These are phyloP conservation scores for Penicillium chermesinum DNA, from an alignment of 495 filamentous ascomycete genomes.

Conservation along the genomic window DNA sequence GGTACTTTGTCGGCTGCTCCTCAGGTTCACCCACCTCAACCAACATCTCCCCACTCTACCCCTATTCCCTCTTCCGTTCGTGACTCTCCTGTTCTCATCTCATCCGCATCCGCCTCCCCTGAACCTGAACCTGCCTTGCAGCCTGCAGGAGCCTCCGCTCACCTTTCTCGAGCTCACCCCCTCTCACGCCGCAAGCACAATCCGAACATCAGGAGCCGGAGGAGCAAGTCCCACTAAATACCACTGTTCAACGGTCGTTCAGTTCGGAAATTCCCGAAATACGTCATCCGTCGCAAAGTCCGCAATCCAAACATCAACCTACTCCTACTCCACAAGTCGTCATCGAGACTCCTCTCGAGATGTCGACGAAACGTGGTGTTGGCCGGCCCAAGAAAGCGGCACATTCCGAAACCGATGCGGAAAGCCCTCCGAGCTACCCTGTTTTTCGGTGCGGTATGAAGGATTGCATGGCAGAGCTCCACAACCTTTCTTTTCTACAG, in stretches of 20 bases:
- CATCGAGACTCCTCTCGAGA: slow-evolving; percentile 8
- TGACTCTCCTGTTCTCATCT: too few relatives aligned
- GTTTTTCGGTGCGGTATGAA: slow-evolving; percentile 61
- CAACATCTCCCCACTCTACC: background rate
- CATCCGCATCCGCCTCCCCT: too few relatives aligned
- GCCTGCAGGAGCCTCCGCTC: too few relatives aligned
- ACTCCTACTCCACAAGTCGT: slow-evolving; percentile 7
- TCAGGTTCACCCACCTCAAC: background rate
- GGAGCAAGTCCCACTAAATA: too few relatives aligned
- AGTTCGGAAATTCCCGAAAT: too few relatives aligned
- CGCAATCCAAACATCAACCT: background rate
- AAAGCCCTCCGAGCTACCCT: slow-evolving; percentile 24
- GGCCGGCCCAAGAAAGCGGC: slow-evolving; percentile 8
- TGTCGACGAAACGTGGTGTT: background rate
- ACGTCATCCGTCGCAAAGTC: too few relatives aligned
- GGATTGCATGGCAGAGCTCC: slow-evolving; percentile 62
- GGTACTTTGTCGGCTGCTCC: background rate
- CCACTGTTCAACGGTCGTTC: too few relatives aligned
- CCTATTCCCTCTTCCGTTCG: too few relatives aligned
- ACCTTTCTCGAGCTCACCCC: too few relatives aligned
- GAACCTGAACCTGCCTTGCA: too few relatives aligned
- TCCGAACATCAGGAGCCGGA: too few relatives aligned
- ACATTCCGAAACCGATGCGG: background rate
- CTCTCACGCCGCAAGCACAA: too few relatives aligned
- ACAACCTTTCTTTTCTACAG: slow-evolving; percentile 66